Conservation (phyloP, 129 eudicot species). For the Scalesia atractyloides region DNA sequence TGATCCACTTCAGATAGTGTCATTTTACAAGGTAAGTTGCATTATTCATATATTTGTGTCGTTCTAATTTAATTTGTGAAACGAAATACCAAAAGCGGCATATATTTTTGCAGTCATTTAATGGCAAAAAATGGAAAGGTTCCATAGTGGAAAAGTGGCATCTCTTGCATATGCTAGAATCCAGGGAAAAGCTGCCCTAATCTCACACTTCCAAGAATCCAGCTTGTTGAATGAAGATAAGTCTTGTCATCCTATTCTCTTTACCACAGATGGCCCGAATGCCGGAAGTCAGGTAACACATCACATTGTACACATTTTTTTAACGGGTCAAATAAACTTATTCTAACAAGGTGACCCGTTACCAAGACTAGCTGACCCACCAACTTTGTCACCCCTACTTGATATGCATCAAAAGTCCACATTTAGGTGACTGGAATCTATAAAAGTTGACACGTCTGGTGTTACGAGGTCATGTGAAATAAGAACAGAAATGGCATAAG, state of each 20-base stretch:
- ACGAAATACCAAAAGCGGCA: neutral
- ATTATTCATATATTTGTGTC: conserved; percentile 8
- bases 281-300: conserved; percentile 65
- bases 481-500: too few relatives aligned
- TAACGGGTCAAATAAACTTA: neutral
- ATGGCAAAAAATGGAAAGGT: conserved; percentile 70
- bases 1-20: conserved; percentile 58
- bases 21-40: conserved; percentile 51
- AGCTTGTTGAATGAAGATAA: conserved; percentile 72
- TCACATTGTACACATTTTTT: neutral
- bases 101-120: conserved; percentile 47
- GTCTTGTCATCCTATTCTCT: conserved; percentile 64
- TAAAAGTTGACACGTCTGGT: neutral
- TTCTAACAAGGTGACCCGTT: neutral
- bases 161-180: conserved; percentile 72
- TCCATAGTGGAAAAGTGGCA: conserved; percentile 69
- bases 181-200: conserved; percentile 62
- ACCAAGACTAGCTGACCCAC: neutral
- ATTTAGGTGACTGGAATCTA: neutral
- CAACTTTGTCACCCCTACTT: neutral
- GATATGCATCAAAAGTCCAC: neutral
- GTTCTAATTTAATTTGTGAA: neutral
- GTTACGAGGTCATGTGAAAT: too few relatives aligned
- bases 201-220: conserved; percentile 66
- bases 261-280: conserved; percentile 63